Base-by-base conservation (phyloP, 805 yeast species). In the Yamadazyma kitorensis region DNA sequence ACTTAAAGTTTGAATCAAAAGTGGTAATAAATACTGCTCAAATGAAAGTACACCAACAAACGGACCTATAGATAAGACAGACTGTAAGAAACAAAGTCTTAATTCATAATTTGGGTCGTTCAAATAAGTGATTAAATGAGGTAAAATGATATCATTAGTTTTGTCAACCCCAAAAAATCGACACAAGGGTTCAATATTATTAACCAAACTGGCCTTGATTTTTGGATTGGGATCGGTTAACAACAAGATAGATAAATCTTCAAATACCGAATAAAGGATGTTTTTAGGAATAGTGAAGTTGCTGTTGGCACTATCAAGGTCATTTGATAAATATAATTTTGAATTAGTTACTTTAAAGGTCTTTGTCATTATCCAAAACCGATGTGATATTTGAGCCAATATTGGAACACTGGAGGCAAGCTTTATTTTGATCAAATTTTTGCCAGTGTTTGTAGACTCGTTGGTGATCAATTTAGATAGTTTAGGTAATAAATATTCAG, bases 91-190 rank as follows among this genome's bases (percentile, higher is more conserved):
- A 4, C 80, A 78, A 18, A 84, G 61, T 39, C 94, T 68, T 15
- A 93, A 63, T 14, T 77, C 72, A 0, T 82, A 63, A 49, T 80
- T 78, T 36, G 78, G 71, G 51, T 89, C 96, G 55, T 93, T 93
- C 43, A 93, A 61, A 51, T 88, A 93, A 0, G 98, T 89, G 27
- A 93, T 89, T 36, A 89, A 64, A 62, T 93, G 98, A 28, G 96
- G 88, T 29, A 93, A 60, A 15, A 93, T 79, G 25, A 93, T 68
- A 53, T 93, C 98, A 51, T 86, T 89, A 0, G 96, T 83, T 45
- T 80, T 85, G 35, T 86, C 95, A 36, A 82, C 78, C 0, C 96
- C 96, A 52, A 93, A 80, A 39, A 83, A 84, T 7, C 80, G 68
- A 47, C 96, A 86, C 3, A 93, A 56, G 0, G 88, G 85, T 6